Evolutionary conservation across 768 basidiomycete species (phyloP).

Genomic region (Tephrocybe sp.): DNA sequence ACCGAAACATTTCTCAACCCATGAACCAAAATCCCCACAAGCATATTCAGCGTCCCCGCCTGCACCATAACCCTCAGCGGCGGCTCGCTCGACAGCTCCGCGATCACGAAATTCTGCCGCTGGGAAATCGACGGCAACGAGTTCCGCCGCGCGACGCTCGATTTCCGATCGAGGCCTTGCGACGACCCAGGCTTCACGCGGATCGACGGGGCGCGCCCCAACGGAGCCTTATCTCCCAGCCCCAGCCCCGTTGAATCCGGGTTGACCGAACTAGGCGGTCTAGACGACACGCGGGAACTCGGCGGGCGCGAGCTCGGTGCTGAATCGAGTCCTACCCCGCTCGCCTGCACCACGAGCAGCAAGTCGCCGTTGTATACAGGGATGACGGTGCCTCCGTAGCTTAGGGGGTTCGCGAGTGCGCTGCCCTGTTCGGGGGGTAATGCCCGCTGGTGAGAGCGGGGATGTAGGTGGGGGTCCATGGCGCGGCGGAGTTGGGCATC

Average conservation of each 20-base stretch:
- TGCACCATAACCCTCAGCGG: constrained; percentile 75
- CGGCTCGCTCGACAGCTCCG: constrained; percentile 66
- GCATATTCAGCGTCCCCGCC: constrained; percentile 71
- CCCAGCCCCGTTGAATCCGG: constrained; percentile 31
- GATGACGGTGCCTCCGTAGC: constrained; percentile 65
- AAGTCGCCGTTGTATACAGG: constrained; percentile 75
- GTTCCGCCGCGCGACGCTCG: constrained; percentile 69
- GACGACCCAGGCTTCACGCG: constrained; percentile 72
- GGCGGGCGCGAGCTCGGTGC: constrained; percentile 49
- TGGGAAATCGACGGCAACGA: constrained; percentile 78
- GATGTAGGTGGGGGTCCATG: constrained; percentile 44
- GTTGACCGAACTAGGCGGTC: constrained; percentile 63
- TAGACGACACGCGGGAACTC: constrained; percentile 61
- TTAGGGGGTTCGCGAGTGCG: constrained; percentile 38
- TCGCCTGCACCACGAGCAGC: constrained; percentile 62
- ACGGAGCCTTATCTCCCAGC: constrained; percentile 30
- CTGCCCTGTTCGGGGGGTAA: constrained; percentile 28
- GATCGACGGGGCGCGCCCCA: constrained; percentile 68
- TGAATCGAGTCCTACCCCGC: constrained; percentile 44
- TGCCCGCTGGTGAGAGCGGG: constrained; percentile 25
- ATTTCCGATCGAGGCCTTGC: constrained; percentile 71
- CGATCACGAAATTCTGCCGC: constrained; percentile 50
- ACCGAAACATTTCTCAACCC: constrained; percentile 77
- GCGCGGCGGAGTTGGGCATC: constrained; percentile 60
- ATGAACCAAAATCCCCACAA: constrained; percentile 75